These are phyloP conservation scores for Chalaropsis thielavioides DNA, from an alignment of 2,329 filamentous ascomycete species.

Conservation along the genomic window DNA sequence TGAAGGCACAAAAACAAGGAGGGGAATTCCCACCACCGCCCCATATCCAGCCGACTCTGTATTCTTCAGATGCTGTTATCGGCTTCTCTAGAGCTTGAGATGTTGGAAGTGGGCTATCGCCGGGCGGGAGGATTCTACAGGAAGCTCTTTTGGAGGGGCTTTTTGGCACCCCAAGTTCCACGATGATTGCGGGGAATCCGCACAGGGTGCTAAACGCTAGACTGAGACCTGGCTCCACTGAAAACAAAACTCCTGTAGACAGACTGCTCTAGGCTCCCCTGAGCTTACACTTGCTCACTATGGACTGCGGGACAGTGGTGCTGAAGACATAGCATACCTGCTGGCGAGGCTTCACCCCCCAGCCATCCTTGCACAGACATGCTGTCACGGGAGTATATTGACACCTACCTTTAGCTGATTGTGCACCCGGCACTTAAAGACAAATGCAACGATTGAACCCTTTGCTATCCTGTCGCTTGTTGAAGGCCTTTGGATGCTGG, in stretches of 20 bases:
- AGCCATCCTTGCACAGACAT: neutral
- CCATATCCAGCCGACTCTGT: neutral
- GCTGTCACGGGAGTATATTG: slow-evolving; percentile 1
- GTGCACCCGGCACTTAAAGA: slow-evolving; percentile 7
- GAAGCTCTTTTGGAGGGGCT: neutral
- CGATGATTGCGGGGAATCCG: neutral
- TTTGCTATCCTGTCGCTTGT: neutral
- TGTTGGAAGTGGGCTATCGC: slow-evolving; percentile 7
- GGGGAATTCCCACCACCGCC: neutral
- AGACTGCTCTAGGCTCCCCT: neutral
- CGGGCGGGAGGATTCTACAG: neutral
- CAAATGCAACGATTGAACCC: neutral
- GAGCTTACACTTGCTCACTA: neutral
- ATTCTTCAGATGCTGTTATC: neutral
- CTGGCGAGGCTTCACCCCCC: neutral
- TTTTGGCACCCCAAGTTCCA: neutral
- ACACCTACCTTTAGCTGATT: neutral
- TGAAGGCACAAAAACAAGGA: neutral
- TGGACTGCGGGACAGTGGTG: neutral
- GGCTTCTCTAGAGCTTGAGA: neutral
- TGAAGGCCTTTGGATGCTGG: too few species aligned
- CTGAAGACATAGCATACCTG: neutral
- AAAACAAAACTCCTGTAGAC: neutral
- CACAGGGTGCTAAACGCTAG: neutral
- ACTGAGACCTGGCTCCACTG: neutral